Base-by-base conservation (phyloP, 1,139 yeast genomes). In the Zygosaccharomyces sapae region DNA sequence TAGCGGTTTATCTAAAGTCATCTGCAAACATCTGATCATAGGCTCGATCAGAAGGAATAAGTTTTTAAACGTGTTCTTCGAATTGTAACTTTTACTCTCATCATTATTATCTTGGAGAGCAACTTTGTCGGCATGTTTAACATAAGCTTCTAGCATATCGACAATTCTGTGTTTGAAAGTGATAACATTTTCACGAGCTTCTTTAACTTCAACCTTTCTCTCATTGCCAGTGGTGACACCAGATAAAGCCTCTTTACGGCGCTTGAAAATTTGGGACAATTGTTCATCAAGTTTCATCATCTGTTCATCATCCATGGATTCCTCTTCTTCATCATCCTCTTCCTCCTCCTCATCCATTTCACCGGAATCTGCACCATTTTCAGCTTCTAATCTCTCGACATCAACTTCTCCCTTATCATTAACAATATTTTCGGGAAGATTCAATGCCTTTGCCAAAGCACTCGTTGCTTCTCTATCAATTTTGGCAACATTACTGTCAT, bases 211-310 rank as follows among this genome's bases (percentile, higher is more conserved):
- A 18, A 75, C 66, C 56, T 86, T 84, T 55, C 88, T 72, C 59
- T 80, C 79, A 59, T 79, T 83, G 4, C 90, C 90, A 1, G 84
- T 76, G 24, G 73, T 69, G 3, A 70, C 65, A 30, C 66, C 67
- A 9, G 76, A 67, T 46, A 85, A 65, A 0, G 86, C 83, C 49
- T 77, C 79, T 56, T 81, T 80, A 61, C 94, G 79, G 59, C 89
- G 92, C 58, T 84, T 80, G 74, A 92, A 92, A 49, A 92, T 92
- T 47, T 77, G 78, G 0, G 96, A 80, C 30, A 92, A 72, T 52
- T 88, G 94, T 24, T 76, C 88, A 64, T 92, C 98, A 63, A 92
- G 78, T 12, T 92, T 95, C 82, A 90, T 81, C 99, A 92, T 92
- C 65, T 89, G 90, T 57, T 90, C 97, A 65, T 92, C 99, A 56